Conservation (phyloP, 2,329 filamentous ascomycete species). For the Colletotrichum horii region DNA sequence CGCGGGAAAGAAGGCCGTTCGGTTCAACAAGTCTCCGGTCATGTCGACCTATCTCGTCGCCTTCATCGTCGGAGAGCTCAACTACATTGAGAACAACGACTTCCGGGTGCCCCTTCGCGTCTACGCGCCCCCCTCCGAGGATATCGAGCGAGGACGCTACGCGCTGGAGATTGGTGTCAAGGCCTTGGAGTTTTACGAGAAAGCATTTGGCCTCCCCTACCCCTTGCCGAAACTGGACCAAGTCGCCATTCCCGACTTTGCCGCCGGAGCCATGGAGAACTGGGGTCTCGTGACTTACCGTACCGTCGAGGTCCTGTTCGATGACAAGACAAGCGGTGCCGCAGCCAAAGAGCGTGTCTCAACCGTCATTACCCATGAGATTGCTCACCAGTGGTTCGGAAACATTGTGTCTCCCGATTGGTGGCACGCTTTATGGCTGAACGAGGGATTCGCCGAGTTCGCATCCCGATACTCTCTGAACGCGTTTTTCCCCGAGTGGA, state of each 20-base stretch:
- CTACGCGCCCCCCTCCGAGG: conserved; percentile 88
- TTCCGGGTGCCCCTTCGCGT: conserved; percentile 93
- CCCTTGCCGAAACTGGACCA: conserved; percentile 95
- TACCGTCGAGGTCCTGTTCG: conserved; percentile 87
- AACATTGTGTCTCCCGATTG: conserved; percentile 98
- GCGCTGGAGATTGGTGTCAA: conserved; percentile 87
- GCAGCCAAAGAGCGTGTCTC: conserved; percentile 91
- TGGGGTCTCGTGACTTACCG: conserved; percentile 97
- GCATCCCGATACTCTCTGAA: conserved; percentile 76
- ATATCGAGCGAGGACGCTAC: conserved; percentile 91
- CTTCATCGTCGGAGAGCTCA: conserved; percentile 92
- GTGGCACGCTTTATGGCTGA: conserved; percentile 97
- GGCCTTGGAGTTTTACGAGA: conserved; percentile 93
- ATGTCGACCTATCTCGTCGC: conserved; percentile 98
- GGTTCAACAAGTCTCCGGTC: conserved; percentile 87
- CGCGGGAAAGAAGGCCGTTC: conserved; percentile 75
- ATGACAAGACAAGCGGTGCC: conserved; percentile 90
- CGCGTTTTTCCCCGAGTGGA: conserved; percentile 96
- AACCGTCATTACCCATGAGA: conserved; percentile 94
- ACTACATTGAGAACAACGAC: conserved; percentile 88
- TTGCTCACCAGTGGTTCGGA: conserved; percentile 98
- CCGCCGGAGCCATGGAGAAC: conserved; percentile 90
- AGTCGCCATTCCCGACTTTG: conserved; percentile 95
- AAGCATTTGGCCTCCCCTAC: conserved; percentile 87
- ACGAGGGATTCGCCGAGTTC: conserved; percentile 80